Evolutionary conservation across 1,284 basidiomycete species (phyloP).

Genomic region (Pholiota adiposa): DNA sequence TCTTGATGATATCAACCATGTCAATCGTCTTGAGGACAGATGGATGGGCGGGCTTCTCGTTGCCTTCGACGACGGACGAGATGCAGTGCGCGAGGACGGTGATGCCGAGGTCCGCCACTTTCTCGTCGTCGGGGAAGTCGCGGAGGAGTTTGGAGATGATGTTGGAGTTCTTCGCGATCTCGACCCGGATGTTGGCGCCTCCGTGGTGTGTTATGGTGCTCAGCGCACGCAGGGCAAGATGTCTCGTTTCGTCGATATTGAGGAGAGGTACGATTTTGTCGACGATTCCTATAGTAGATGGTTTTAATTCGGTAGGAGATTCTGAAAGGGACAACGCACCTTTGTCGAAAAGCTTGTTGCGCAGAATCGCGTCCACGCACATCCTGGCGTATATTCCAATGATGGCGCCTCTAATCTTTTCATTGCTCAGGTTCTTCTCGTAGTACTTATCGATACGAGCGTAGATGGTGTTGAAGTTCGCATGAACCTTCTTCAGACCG

Average conservation of each 20-base stretch:
- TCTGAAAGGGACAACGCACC: constrained; percentile 38
- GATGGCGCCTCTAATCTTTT: constrained; percentile 54
- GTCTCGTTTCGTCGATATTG: constrained; percentile 46
- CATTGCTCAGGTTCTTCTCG: constrained; percentile 38
- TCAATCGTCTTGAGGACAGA: constrained; percentile 46
- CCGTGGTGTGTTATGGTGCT: constrained; percentile 66
- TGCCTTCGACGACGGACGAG: constrained; percentile 45
- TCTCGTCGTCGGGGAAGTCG: constrained; percentile 52
- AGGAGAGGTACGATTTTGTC: constrained; percentile 57
- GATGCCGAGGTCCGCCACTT: constrained; percentile 54
- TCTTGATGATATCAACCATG: constrained; percentile 47
- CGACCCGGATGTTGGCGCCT: constrained; percentile 48
- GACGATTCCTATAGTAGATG: constrained; percentile 47
- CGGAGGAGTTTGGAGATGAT: constrained; percentile 49
- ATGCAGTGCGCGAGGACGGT: constrained; percentile 58
- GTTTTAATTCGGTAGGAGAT: not conserved
- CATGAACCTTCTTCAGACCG: constrained; percentile 62
- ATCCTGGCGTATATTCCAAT: constrained; percentile 66
- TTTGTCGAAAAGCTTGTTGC: constrained; percentile 58
- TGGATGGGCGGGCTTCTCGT: constrained; percentile 37
- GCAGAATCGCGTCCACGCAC: constrained; percentile 60
- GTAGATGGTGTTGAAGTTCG: constrained; percentile 55
- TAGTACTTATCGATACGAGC: constrained; percentile 50
- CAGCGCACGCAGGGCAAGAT: constrained; percentile 58
- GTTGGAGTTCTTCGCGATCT: constrained; percentile 51